Conservation (phyloP, 176 grass and related monocot species). For the Alopecurus myosuroides region DNA sequence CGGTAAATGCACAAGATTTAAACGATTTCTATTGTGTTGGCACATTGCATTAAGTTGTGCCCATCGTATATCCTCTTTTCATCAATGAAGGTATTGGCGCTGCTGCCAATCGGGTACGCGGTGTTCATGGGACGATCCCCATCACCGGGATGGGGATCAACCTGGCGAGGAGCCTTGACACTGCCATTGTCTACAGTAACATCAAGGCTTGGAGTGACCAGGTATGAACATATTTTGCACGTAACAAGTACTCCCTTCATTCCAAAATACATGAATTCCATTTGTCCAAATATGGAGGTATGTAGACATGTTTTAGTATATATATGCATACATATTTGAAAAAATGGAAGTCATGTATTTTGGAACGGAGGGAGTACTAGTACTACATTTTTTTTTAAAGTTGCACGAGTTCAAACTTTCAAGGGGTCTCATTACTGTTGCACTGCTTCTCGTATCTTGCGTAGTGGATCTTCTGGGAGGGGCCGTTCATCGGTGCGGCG, state of each 20-base stretch:
- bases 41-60: not conserved
- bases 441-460: not conserved
- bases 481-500: slow-evolving; percentile 54
- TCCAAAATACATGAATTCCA: no score
- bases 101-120: slow-evolving; percentile 42
- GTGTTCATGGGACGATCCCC: slow-evolving; percentile 51
- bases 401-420: not conserved
- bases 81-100: slow-evolving; percentile 31
- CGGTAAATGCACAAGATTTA: slow-evolving; percentile 21
- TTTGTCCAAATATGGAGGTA: no score
- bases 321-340: no score
- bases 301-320: no score
- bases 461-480: slow-evolving; percentile 87
- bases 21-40: not conserved
- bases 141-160: slow-evolving; percentile 53
- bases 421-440: not conserved
- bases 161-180: slow-evolving; percentile 43
- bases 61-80: not conserved
- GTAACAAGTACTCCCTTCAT: no score
- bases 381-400: no score
- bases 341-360: no score
- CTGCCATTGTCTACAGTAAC: slow-evolving; percentile 31
- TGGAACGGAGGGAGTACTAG: no score
- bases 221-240: not conserved
- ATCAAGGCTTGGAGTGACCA: slow-evolving; percentile 40